Base-by-base conservation (phyloP, 805 yeast genomes). In the Aciculoconidium aculeatum region DNA sequence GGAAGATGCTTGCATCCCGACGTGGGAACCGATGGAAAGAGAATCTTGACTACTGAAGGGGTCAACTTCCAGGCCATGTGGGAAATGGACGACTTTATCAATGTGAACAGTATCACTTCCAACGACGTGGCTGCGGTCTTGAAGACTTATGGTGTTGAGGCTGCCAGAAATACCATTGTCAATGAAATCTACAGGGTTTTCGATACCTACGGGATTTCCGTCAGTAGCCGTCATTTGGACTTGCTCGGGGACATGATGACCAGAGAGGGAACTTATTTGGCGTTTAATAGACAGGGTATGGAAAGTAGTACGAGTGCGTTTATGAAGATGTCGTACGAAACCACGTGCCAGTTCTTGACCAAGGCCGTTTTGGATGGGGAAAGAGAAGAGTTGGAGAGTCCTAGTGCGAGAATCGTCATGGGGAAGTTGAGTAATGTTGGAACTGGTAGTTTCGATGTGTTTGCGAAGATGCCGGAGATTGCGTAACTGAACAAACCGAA, bases 241-340 rank as follows among this genome's bases (percentile, higher is more conserved):
- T 75, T 92, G 56, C 80, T 92, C 58, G 99, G 94, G 41, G 99
- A 92, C 60, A 84, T 85, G 86, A 92, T 92, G 99, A 92, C 99
- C 4, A 78, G 98, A 61, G 97, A 92, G 61, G 99, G 99, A 51
- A 75, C 94, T 2, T 92, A 88, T 54, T 65, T 90, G 53, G 95
- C 99, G 15, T 92, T 92, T 70, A 88, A 86, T 61, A 84, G 99
- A 70, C 96, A 86, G 65, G 99, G 99, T 59, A 88, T 94, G 55
- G 97, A 92, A 57, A 74, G 95, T 1, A 76, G 92, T 9, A 87
- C 96, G 2, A 88, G 97, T 6, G 83, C 97, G 11, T 85, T 92
- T 68, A 81, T 86, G 88, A 92, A 92, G 69, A 92, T 92, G 99
- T 86, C 96, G 33, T 92, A 87, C 60, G 99, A 92, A 65, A 92